These are phyloP conservation scores for Kwoniella pini DNA, from an alignment of 768 basidiomycete species.

Conservation along the genomic window DNA sequence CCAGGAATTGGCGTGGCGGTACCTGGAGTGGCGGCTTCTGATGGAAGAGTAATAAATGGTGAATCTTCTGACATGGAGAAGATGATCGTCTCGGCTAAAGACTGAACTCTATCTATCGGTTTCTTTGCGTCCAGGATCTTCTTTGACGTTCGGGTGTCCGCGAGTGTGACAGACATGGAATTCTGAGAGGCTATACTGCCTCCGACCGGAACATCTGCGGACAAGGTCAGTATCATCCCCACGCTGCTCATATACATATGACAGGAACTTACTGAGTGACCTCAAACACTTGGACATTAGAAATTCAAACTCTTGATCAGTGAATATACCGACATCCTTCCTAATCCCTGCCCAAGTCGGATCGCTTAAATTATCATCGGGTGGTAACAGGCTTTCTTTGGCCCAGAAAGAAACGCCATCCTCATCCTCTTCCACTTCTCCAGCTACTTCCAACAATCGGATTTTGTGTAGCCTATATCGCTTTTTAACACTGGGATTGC, in stretches of 20 bases:
- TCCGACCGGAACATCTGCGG: slow-evolving; percentile 53
- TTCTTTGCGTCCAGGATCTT: slow-evolving; percentile 65
- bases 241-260: not conserved
- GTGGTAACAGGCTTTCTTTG: slow-evolving; percentile 28
- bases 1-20: slow-evolving; percentile 56
- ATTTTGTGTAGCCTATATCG: slow-evolving; percentile 30
- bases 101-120: slow-evolving; percentile 60
- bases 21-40: slow-evolving; percentile 63
- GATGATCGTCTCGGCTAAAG: slow-evolving; percentile 79
- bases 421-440: slow-evolving; percentile 39
- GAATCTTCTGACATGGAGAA: slow-evolving; percentile 88
- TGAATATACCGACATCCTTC: slow-evolving; percentile 71
- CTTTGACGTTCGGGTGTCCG: slow-evolving; percentile 71
- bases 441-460: slow-evolving; percentile 39
- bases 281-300: slow-evolving; percentile 86
- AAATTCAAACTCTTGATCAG: slow-evolving; percentile 77
- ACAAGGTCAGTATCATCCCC: slow-evolving; percentile 1
- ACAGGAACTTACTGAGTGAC: slow-evolving; percentile 50
- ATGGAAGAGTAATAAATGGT: slow-evolving; percentile 57
- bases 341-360: slow-evolving; percentile 50
- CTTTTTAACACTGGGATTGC: slow-evolving; percentile 29
- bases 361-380: slow-evolving; percentile 30
- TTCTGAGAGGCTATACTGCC: slow-evolving; percentile 47
- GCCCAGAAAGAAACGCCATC: slow-evolving; percentile 44
- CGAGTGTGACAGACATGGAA: slow-evolving; percentile 48